These are phyloP conservation scores for Aureobasidium uvarum DNA, from an alignment of 2,329 filamentous ascomycete species.

Conservation along the genomic window DNA sequence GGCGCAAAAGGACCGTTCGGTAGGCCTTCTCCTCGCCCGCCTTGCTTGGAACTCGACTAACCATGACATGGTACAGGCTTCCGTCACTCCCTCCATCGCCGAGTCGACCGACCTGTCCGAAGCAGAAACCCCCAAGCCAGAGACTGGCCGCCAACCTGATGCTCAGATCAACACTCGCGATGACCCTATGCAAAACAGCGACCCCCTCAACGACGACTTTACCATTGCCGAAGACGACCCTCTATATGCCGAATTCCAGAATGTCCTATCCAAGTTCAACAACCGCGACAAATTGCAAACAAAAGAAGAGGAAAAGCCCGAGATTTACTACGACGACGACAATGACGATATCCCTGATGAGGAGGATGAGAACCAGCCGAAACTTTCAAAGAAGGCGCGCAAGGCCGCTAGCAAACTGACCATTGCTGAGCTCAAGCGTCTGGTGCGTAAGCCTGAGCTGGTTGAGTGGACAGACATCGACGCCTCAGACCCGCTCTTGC, in stretches of 20 bases:
- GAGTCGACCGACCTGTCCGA: slow-evolving; percentile 26
- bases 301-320: slow-evolving; percentile 74
- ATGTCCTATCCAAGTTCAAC: slow-evolving; percentile 78
- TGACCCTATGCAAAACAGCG: slow-evolving; percentile 33
- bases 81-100: slow-evolving; percentile 32
- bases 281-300: slow-evolving; percentile 46
- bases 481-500: slow-evolving; percentile 79
- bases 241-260: slow-evolving; percentile 78
- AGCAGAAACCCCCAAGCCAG: slow-evolving; percentile 27
- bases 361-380: slow-evolving; percentile 68
- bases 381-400: slow-evolving; percentile 89
- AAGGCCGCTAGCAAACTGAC: slow-evolving; percentile 91
- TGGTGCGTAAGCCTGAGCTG: slow-evolving; percentile 86
- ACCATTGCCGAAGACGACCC: slow-evolving; percentile 55
- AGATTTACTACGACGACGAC: slow-evolving; percentile 79
- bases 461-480: slow-evolving; percentile 98
- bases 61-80: slow-evolving; percentile 30
- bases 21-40: slow-evolving; percentile 37
- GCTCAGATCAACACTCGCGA: slow-evolving; percentile 22
- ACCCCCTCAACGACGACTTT: slow-evolving; percentile 33
- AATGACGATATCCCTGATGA: slow-evolving; percentile 85
- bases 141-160: slow-evolving; percentile 21
- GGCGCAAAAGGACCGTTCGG: slow-evolving; percentile 69
- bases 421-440: slow-evolving; percentile 89
- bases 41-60: slow-evolving; percentile 38